Evolutionary conservation across 2,329 filamentous ascomycete species (phyloP).

Genomic region (Penicillium sp.): DNA sequence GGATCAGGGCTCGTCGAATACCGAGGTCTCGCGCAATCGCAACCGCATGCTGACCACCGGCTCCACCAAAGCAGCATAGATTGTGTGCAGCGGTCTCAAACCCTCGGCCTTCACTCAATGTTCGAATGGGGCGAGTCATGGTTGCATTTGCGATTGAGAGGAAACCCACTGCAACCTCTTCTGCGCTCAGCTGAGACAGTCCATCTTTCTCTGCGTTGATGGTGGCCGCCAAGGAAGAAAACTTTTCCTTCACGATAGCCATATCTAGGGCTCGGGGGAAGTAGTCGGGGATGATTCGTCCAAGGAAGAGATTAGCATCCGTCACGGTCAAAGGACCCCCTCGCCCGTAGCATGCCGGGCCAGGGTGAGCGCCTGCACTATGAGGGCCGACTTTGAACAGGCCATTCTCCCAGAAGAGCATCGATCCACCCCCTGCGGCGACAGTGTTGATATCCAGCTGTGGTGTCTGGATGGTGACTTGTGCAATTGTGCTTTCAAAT

Average conservation of each 20-base stretch:
- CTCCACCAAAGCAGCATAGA: constrained; percentile 35
- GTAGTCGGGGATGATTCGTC: constrained; percentile 81
- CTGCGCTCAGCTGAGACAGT: constrained; percentile 49
- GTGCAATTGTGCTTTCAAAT: constrained; percentile 87
- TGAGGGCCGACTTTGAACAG: constrained; percentile 89
- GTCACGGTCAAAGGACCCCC: constrained; percentile 87
- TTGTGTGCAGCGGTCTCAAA: constrained; percentile 50
- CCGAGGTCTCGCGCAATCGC: neutral
- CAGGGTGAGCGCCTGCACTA: constrained; percentile 84
- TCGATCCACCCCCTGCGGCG: constrained; percentile 71
- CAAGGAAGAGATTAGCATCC: constrained; percentile 85
- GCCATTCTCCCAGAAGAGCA: constrained; percentile 80
- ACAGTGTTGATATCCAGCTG: constrained; percentile 94
- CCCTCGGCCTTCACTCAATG: constrained; percentile 84
- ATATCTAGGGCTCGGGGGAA: constrained; percentile 81
- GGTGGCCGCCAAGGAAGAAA: constrained; percentile 49
- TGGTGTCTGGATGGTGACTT: constrained; percentile 71
- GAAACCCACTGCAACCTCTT: constrained; percentile 49
- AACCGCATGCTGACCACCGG: constrained; percentile 43
- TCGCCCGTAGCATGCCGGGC: constrained; percentile 88
- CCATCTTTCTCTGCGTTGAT: constrained; percentile 65
- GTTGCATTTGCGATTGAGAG: constrained; percentile 41
- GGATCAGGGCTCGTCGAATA: neutral
- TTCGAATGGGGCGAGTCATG: constrained; percentile 70
- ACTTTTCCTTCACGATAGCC: constrained; percentile 67